A percentile compares a stretch with the other conserved stretches of the same genome.
phyloP scores from a whole-genome alignment of 2,329 filamentous ascomycete species.

The Pestalotiopsis sp. region DNA sequence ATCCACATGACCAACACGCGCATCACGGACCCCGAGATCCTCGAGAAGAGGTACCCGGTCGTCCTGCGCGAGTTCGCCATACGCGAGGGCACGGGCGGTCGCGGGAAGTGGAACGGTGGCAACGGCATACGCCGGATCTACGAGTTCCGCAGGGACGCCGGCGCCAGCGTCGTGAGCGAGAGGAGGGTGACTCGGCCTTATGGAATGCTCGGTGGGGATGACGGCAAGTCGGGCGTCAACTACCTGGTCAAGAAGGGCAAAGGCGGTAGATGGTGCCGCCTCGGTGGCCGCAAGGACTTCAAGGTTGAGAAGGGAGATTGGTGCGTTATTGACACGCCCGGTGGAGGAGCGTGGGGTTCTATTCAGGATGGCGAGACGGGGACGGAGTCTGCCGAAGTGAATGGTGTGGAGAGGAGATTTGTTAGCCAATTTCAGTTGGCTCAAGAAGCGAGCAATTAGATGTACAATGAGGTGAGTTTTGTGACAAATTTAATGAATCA shows the following conservation, averaged over 20 bases:
- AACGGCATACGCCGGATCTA: constrained; percentile 72
- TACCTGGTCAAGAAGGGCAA: constrained; percentile 56
- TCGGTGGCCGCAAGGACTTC: constrained; percentile 62
- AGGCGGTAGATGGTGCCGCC: constrained; percentile 46
- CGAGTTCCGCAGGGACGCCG: constrained; percentile 70
- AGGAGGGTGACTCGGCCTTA: constrained; percentile 71
- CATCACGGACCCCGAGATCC: constrained; percentile 72
- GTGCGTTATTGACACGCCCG: constrained; percentile 64
- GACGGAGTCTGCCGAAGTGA: not conserved
- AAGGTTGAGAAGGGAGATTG: constrained; percentile 60
- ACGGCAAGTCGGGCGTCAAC: constrained; percentile 68
- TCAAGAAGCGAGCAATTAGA: constrained; percentile 10
- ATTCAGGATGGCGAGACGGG: not conserved
- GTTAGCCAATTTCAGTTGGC: constrained; percentile 7
- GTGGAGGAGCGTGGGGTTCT: constrained; percentile 55
- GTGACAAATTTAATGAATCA: not conserved
- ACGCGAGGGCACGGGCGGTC: constrained; percentile 57
- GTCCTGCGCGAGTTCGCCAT: constrained; percentile 66
- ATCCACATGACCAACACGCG: constrained; percentile 78
- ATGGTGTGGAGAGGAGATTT: not conserved
- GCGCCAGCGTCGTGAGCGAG: constrained; percentile 73
- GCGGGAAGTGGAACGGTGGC: constrained; percentile 64
- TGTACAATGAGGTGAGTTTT: too few species aligned
- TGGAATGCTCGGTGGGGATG: constrained; percentile 69
- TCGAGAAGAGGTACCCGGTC: constrained; percentile 71